These are phyloP conservation scores for Juncus inflexus DNA, from an alignment of 176 grass and related monocot genomes.

Conservation along the genomic window DNA sequence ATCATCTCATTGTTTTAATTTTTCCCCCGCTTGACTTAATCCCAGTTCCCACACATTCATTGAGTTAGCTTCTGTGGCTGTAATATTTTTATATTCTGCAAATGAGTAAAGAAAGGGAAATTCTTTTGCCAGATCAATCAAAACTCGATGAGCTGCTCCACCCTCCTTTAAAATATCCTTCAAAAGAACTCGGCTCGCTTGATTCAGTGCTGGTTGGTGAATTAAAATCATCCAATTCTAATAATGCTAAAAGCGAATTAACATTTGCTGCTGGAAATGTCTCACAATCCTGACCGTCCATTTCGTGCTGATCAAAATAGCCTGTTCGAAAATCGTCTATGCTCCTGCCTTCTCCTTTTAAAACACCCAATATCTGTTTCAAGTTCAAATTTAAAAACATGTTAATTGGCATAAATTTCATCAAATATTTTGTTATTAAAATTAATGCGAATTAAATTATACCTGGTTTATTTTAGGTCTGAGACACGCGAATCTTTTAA, in stretches of 20 bases:
- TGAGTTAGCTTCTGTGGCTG: too few species aligned
- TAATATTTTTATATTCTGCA: too few species aligned
- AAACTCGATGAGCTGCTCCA: conserved; percentile 93
- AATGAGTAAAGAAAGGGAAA: too few species aligned
- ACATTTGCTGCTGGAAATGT: conserved; percentile 49
- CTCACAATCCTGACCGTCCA: conserved; percentile 72
- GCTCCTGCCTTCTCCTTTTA: conserved; percentile 41
- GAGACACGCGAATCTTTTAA: conserved; percentile 58
- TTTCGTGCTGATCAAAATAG: conserved; percentile 9
- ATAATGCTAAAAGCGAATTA: conserved; percentile 61
- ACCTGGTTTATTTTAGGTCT: conserved; percentile 72
- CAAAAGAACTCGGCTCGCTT: conserved; percentile 50
- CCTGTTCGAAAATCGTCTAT: conserved; percentile 17
- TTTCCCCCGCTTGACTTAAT: too few species aligned
- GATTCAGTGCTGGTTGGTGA: conserved; percentile 77
- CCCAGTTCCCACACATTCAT: too few species aligned
- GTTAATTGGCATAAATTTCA: too few species aligned
- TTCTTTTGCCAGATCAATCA: conserved; percentile 33
- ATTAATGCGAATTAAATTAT: background rate
- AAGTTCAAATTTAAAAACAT: background rate
- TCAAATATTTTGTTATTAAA: too few species aligned
- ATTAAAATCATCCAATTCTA: conserved; percentile 65
- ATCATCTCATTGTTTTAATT: too few species aligned
- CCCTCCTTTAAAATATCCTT: conserved; percentile 70
- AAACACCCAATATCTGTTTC: conserved; percentile 46